Evolutionary conservation across 2,329 filamentous ascomycete species (phyloP), one percentile per base, ranked within the genome.

Genomic region (Colletotrichum spaethianum): DNA sequence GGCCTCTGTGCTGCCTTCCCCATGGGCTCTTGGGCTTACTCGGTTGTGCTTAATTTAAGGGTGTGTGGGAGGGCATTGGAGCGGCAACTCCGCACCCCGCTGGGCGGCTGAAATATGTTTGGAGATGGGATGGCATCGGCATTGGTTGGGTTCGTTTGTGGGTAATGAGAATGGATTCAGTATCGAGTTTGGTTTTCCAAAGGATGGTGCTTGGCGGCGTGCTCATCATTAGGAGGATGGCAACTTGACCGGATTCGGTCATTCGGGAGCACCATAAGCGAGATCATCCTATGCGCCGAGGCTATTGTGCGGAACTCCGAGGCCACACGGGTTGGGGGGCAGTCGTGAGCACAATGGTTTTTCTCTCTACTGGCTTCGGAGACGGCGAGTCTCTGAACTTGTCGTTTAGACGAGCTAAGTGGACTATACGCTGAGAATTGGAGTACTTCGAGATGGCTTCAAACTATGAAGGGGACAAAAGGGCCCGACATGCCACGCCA

Each of bases 1-100:
- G 40, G 31, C 36, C 26, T 52, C 48, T 52, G 14, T 31, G 48
- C 9, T 33, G 26, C 46, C 60, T 55, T 53, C 59, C 69, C 65
- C 64, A 69, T 69, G 69, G 53, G 59, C 59, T 26, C 26, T 64
- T 38, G 18, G 62, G 57, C 38, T 69, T 60, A 69, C 59, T 42
- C 60, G 46, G 48, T 38, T 57, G 59, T 68, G 68, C 63, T 71
- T 71, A 63, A 57, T 62, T 50, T 63, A 67, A 48, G 68, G 68
- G 40, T 33, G 57, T 31, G 55, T 12, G 60, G 4, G 4, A 50
- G 26, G 42, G 20, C 14, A n/a, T 38, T 52, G 11, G 48, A 31
- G 69, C 64, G 63, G 38, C 33, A 42, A 72, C 69, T 64, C 69
- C 65, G 69, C 69, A 64, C 38, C 26, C 20, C 26, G 48, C 61